Evolutionary conservation across 345 rosid genomes (phyloP).

Genomic region (Euphorbia lathyris): DNA sequence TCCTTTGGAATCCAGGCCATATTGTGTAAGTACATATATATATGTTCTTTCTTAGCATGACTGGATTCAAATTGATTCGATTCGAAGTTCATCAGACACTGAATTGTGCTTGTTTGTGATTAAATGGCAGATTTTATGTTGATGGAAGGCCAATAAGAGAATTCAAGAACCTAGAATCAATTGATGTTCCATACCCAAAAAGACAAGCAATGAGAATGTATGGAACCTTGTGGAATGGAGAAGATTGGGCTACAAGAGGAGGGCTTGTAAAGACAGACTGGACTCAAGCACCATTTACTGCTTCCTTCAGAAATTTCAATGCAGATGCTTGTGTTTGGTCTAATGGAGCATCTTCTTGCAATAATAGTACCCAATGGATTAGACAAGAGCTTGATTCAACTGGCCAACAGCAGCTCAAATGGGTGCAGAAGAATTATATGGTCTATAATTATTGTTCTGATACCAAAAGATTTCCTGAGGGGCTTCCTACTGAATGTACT

Average conservation of each 20-base stretch:
- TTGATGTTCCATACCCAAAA: slow-evolving; percentile 52
- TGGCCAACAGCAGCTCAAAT: slow-evolving; percentile 3
- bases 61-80: too few relatives aligned
- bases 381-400: not conserved
- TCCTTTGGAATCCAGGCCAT: slow-evolving; percentile 55
- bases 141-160: slow-evolving; percentile 66
- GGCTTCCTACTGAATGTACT: slow-evolving; percentile 4
- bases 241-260: slow-evolving; percentile 78
- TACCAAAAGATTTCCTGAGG: slow-evolving; percentile 12
- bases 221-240: slow-evolving; percentile 67
- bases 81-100: too few relatives aligned
- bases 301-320: slow-evolving; percentile 43
- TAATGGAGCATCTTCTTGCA: slow-evolving; percentile 26
- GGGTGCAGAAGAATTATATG: slow-evolving; percentile 21
- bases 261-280: slow-evolving; percentile 68
- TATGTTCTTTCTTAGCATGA: too few relatives aligned
- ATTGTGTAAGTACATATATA: slow-evolving; percentile 40
- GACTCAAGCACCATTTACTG: slow-evolving; percentile 54
- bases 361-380: not conserved
- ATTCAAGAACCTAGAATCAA: slow-evolving; percentile 56
- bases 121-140: slow-evolving; percentile 41
- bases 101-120: not conserved
- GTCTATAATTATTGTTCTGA: slow-evolving; percentile 16
- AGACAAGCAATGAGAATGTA: slow-evolving; percentile 57
- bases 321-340: slow-evolving; percentile 39